Evolutionary conservation across 2,329 filamentous ascomycete species (phyloP).

Genomic region (Microsporum canis): DNA sequence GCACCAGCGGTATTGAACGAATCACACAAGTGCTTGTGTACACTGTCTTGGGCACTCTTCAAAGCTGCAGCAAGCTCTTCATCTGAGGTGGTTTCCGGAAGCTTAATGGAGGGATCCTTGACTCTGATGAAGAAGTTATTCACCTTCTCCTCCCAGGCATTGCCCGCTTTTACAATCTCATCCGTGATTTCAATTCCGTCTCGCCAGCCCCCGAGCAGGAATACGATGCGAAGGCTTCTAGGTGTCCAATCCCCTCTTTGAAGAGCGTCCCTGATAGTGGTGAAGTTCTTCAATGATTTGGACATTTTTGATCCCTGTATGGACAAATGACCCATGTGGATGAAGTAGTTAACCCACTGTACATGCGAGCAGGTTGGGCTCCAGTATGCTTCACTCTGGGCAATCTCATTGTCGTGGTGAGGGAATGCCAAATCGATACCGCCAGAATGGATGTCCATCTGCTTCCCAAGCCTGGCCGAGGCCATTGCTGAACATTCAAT

Average conservation of each 20-base stretch:
- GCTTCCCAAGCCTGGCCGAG: conserved; percentile 68
- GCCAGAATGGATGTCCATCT: conserved; percentile 87
- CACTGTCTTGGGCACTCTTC: conserved; percentile 43
- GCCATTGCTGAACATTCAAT: conserved; percentile 97
- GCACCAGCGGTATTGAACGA: conserved; percentile 78
- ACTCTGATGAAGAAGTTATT: conserved; percentile 58
- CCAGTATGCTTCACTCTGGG: conserved; percentile 82
- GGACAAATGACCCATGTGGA: conserved; percentile 87
- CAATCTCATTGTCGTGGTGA: conserved; percentile 86
- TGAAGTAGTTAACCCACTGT: conserved; percentile 90
- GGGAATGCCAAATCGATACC: conserved; percentile 86
- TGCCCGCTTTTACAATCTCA: conserved; percentile 62
- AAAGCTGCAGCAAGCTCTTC: conserved; percentile 55
- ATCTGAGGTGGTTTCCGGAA: conserved; percentile 55
- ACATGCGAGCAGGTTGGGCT: conserved; percentile 35
- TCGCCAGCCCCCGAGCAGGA: conserved; percentile 79
- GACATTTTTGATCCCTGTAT: conserved; percentile 93
- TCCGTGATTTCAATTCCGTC: conserved; percentile 84
- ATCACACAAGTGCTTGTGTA: conserved; percentile 60
- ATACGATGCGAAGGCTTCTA: conserved; percentile 70
- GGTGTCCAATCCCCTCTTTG: conserved; percentile 59
- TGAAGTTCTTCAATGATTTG: conserved; percentile 91
- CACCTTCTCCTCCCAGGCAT: conserved; percentile 68
- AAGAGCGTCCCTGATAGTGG: conserved; percentile 78
- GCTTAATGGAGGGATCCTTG: conserved; percentile 34